Evolutionary conservation across 768 basidiomycete species (phyloP), one percentile per base, ranked within the genome.

Genomic region (Megacollybia marginata): DNA sequence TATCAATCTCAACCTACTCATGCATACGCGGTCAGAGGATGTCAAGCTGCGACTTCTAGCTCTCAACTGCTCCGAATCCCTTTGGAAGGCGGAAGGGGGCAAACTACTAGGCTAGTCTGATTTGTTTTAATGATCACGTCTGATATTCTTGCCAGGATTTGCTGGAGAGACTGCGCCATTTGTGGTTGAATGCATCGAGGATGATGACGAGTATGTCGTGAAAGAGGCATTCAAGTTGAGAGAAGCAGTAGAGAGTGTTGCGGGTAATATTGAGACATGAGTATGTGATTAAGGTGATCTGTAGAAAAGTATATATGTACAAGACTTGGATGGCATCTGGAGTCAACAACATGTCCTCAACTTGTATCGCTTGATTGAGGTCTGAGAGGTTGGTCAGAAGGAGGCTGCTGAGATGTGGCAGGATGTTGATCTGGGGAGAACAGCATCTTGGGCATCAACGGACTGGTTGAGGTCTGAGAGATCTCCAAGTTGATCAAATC

Each of bases 1-100:
- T 9, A 70, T 96, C 65, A 97, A 97, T 69, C 72, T 90, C 18
- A 75, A 82, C 49, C 62, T 97, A 28, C 78, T 96, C 47, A 88
- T 95, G 83, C 82, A 89, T 53, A 95, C 92, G 0, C 84, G 93
- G 13, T 85, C 87, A 5, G 93, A 96, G 49, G 84, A 89, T 52
- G 66, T 76, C 2, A 71, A 72, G 16, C 65, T 83, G n/a, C 80
- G 92, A 7, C 62, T 91, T 10, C 75, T 79, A 44, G 89, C 92
- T 1, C 65, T 98, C 44, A 62, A 69, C 7, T 86, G 82, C 55
- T 70, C 85, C 12, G 78, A 79, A 28, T 72, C 72, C n/a, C 61
- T 96, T 31, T 98, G 95, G 95, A 74, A 70, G 18, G 65, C 70
- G 13, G 83, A 88, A 53, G 85, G 91, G 8, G 80, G 79, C 20